Evolutionary conservation across 73 alveolate genomes (phyloP), one percentile per base, ranked within the genome.

Genomic region (Blepharisma japonicum): DNA sequence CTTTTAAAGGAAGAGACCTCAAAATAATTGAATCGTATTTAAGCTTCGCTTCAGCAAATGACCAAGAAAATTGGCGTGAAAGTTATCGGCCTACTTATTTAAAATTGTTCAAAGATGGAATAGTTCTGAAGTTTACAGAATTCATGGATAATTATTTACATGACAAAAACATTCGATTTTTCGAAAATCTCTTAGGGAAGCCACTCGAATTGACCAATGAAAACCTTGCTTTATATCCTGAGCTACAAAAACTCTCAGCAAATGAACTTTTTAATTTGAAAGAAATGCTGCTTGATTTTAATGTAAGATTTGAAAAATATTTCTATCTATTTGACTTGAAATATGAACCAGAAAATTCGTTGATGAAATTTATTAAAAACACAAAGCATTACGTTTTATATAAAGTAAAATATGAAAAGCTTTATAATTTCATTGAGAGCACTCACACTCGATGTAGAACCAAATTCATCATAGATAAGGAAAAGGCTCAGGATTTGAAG

Each of bases 91-190:
- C 82, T 68, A 87, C 77, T 76, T 83, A 68, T 20, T 85, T 77
- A 45, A 79, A 77, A 81, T 76, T 55, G 71, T 87, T 83, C 53
- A 68, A 68, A 68, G 32, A 68, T 11, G 91, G 84, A 83, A 78
- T 71, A 56, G 86, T 77, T 83, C 88, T 81, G 76, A 87, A 87
- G 78, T 82, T 87, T 78, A 91, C 77, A n/a, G 89, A 78, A 77
- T 83, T 81, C 51, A 71, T 87, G 56, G 84, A 87, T 78, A 87
- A 87, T 45, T 56, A 9, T 20, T 77, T 8, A 14, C 45, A 8
- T 14, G 6, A 7, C 18, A 45, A 38, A 6, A 6, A 76, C 32
- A 6, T 8, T 11, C 7, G 20, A 27, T 38, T n/a, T 68, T 7
- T 8, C 53, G 27, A 68, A 68, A 68, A 45, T 7, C 55, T 45